Conservation (phyloP, 2,329 filamentous ascomycete species). For the Clonostachys rosea region DNA sequence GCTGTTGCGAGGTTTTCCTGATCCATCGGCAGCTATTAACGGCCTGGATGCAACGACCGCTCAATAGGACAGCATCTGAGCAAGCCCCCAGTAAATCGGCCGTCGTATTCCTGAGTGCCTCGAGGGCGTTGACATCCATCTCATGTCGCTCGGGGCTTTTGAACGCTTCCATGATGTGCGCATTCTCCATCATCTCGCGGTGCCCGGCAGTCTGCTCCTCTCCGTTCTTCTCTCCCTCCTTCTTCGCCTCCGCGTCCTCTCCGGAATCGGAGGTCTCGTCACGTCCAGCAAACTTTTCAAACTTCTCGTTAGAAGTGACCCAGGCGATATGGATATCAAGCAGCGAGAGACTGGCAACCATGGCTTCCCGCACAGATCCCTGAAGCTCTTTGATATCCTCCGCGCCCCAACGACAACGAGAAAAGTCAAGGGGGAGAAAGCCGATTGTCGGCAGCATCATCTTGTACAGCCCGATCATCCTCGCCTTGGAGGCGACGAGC, state of each 20-base stretch:
- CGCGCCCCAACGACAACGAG: slow-evolving; percentile 35
- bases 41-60: slow-evolving; percentile 12
- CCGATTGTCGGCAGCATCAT: slow-evolving; percentile 28
- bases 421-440: slow-evolving; percentile 41
- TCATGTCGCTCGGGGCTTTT: slow-evolving; percentile 25
- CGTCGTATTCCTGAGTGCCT: slow-evolving; percentile 20
- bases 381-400: slow-evolving; percentile 32
- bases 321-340: slow-evolving; percentile 36
- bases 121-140: slow-evolving; percentile 21
- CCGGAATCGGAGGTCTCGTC: background rate
- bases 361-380: slow-evolving; percentile 24
- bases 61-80: slow-evolving; percentile 14
- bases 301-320: slow-evolving; percentile 11
- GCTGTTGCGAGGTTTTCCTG: slow-evolving; percentile 9
- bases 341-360: slow-evolving; percentile 24
- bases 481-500: slow-evolving; percentile 15
- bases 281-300: slow-evolving; percentile 4
- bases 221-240: background rate
- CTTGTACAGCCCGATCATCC: slow-evolving; percentile 27
- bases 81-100: slow-evolving; percentile 13
- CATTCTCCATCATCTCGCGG: slow-evolving; percentile 21
- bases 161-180: slow-evolving; percentile 26
- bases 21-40: slow-evolving; percentile 23
- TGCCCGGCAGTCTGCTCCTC: slow-evolving; percentile 6
- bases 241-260: background rate